A percentile compares a stretch with the other conserved stretches of the same genome.
phyloP scores from a whole-genome alignment of 352 stramenopile species.

The Thraustochytrium striatum region DNA sequence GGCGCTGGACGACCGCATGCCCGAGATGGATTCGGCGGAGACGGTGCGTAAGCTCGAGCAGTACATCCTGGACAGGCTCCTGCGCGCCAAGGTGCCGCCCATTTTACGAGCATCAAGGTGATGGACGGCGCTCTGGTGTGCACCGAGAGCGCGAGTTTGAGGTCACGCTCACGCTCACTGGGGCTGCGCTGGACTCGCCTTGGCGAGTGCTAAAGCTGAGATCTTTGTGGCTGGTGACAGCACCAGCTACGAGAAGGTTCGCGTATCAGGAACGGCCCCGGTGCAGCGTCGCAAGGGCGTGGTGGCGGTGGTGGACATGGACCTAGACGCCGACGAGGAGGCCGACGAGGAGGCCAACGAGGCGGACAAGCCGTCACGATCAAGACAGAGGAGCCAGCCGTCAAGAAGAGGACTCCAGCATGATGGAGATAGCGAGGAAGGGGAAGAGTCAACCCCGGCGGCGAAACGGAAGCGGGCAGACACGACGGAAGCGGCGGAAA shows the following conservation, averaged over 20 bases:
- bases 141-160: slow-evolving; percentile 36
- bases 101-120: slow-evolving; percentile 8
- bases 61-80: slow-evolving; percentile 37
- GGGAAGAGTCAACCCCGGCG: not conserved
- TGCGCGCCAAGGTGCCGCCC: slow-evolving; percentile 6
- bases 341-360: not conserved
- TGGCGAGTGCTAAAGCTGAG: slow-evolving; percentile 8
- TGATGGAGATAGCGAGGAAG: no score
- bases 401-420: no score
- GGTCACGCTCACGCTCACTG: slow-evolving; percentile 22
- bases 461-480: slow-evolving; percentile 7
- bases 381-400: no score
- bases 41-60: slow-evolving; percentile 43
- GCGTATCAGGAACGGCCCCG: not conserved
- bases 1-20: slow-evolving; percentile 23
- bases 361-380: no score
- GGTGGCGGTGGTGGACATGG: not conserved
- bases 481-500: no score
- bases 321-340: not conserved
- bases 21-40: slow-evolving; percentile 36
- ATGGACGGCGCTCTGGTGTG: slow-evolving; percentile 21
- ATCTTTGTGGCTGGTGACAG: slow-evolving; percentile 31
- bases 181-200: slow-evolving; percentile 24
- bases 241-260: not conserved
- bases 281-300: not conserved